Evolutionary conservation across 805 yeast species (phyloP), one percentile per base, ranked within the genome.

Genomic region (Maudiozyma barnettii): DNA sequence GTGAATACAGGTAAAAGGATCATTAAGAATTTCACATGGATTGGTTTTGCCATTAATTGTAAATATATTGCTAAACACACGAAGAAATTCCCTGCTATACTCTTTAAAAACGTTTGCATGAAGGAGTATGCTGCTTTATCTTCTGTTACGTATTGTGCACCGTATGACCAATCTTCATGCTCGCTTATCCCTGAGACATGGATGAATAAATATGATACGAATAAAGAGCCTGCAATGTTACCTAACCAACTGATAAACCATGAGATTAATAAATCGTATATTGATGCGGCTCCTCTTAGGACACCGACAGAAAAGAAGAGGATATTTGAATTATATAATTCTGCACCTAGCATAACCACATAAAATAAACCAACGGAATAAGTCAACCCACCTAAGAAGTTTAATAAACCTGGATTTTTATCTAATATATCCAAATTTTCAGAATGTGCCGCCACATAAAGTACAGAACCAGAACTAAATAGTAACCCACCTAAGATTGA

Each of bases 11-110:
- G 95, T 19, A 84, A 59, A 14, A 71, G 57, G 68, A 85, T 75
- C 68, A 82, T 65, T 5, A 82, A 42, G 26, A 82, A 70, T 55
- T 82, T 84, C 33, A 86, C 95, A 58, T 86, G 95, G 9, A 81
- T 58, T 0, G 95, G 95, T 58, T 82, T 83, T 6, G 84, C 84
- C 80, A 85, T 76, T 38, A 86, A 67, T 59, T 85, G 95, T 42
- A 85, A 65, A 64, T 83, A 85, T 8, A 84, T 79, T 1, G 89
- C 95, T 26, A 85, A 65, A 46, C 82, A 77, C 22, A 86, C 95
- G 55, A 73, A 82, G 58, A 84, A 85, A 63, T 86, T 86, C 30
- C 93, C 89, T 1, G 84, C 88, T 35, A 83, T 72, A 8, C 78
- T 86, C 56, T 77, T 81, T n/a, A 86, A 51, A 43, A 86, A 73